A percentile compares a stretch with the other conserved stretches of the same genome.
phyloP scores from a whole-genome alignment of 108 stramenopile genomes.

The Discostella stelligeroides region DNA sequence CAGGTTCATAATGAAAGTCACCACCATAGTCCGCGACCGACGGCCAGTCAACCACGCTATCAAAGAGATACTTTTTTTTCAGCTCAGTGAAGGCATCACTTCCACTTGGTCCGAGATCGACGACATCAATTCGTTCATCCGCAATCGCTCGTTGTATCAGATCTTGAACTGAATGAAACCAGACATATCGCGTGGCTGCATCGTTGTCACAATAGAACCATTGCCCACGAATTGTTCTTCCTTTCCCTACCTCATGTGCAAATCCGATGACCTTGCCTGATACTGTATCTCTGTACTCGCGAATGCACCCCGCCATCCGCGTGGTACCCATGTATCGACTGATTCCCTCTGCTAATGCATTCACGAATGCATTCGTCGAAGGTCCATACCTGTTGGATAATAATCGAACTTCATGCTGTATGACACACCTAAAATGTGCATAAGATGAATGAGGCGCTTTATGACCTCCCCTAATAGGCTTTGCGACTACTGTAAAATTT shows the following conservation, averaged over 20 bases:
- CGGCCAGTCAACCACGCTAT: conserved; percentile 69
- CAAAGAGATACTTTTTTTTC: conserved; percentile 72
- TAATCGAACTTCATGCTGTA: conserved; percentile 74
- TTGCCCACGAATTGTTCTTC: conserved; percentile 67
- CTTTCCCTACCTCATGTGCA: conserved; percentile 74
- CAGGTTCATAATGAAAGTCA: conserved; percentile 56
- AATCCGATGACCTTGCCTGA: conserved; percentile 66
- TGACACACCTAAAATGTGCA: conserved; percentile 77
- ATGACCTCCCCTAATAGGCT: conserved; percentile 57
- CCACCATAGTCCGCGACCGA: conserved; percentile 65
- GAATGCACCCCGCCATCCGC: conserved; percentile 70
- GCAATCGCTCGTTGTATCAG: conserved; percentile 65
- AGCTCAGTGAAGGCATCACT: conserved; percentile 74
- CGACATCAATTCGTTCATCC: conserved; percentile 61
- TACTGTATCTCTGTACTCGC: conserved; percentile 60
- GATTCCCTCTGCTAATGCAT: conserved; percentile 72
- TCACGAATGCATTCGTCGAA: conserved; percentile 57
- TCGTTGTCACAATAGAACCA: conserved; percentile 83
- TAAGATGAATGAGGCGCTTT: conserved; percentile 77
- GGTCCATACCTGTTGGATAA: conserved; percentile 43
- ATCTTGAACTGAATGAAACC: conserved; percentile 75
- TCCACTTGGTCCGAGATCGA: conserved; percentile 75
- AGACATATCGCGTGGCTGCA: conserved; percentile 73
- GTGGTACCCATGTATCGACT: conserved; percentile 72
- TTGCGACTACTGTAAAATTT: conserved; percentile 66